Evolutionary conservation across 2,329 filamentous ascomycete genomes (phyloP).

Genomic region (Aspergillus tanneri): DNA sequence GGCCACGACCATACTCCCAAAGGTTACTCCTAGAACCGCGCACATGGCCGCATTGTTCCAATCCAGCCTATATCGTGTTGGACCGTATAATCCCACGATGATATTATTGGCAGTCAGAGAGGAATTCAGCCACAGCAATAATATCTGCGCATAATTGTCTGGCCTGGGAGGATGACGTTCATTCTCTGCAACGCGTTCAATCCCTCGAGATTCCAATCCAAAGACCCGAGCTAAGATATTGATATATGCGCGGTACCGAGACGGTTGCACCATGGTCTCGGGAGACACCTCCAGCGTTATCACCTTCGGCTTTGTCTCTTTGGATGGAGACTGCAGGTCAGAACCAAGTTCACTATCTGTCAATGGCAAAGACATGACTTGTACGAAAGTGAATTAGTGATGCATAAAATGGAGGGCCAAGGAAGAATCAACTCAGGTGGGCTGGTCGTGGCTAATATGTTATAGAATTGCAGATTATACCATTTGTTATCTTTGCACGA

Average conservation of each 20-base stretch:
- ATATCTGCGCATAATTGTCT: slow-evolving; percentile 18
- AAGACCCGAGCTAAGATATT: slow-evolving; percentile 1
- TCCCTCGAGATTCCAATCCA: slow-evolving; percentile 15
- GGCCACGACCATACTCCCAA: slow-evolving; percentile 32
- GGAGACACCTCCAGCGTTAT: slow-evolving; percentile 1
- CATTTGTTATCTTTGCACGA: not conserved
- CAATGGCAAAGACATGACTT: not conserved
- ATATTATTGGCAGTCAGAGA: slow-evolving; percentile 41
- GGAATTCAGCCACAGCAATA: slow-evolving; percentile 38
- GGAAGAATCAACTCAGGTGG: not conserved
- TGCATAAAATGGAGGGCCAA: not conserved
- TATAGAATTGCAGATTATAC: not conserved
- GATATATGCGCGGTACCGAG: not conserved
- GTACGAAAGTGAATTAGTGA: not conserved
- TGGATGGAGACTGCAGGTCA: not conserved
- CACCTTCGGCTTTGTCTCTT: not conserved
- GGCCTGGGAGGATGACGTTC: slow-evolving; percentile 7
- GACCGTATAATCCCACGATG: slow-evolving; percentile 40
- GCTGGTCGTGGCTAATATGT: not conserved
- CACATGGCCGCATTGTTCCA: slow-evolving; percentile 39
- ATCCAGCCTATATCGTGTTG: slow-evolving; percentile 37
- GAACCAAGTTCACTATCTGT: slow-evolving; percentile 2
- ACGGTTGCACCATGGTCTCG: not conserved
- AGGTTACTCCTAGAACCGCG: slow-evolving; percentile 34
- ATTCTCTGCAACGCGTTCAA: slow-evolving; percentile 11